phyloP scores from a whole-genome alignment of 176 grass and related monocot species.

The Zizania latifolia region DNA sequence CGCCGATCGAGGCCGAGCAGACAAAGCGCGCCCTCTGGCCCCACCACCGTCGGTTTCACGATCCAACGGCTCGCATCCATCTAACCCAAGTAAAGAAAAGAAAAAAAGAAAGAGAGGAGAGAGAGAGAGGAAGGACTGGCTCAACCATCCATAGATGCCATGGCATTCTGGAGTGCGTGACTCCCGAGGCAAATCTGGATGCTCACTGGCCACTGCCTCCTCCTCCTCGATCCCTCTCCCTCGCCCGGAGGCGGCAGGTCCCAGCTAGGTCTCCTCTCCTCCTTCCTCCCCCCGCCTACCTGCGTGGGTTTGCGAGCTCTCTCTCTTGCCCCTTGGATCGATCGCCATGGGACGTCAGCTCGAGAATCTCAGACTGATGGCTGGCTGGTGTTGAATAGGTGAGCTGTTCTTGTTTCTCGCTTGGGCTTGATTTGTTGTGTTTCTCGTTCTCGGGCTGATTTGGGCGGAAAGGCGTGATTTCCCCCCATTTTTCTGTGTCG shows the following conservation, averaged over 20 bases:
- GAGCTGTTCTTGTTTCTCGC: not conserved
- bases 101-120: not conserved
- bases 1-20: not conserved
- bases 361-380: not conserved
- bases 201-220: not conserved
- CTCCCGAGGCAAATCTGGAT: conserved; percentile 37
- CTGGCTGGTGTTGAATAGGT: conserved; percentile 14
- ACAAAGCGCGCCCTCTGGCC: not conserved
- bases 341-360: not conserved
- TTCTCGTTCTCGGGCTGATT: not conserved
- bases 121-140: not conserved
- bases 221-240: conserved; percentile 23
- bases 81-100: not conserved
- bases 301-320: not conserved
- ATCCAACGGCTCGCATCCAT: not conserved
- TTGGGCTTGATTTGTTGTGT: not conserved
- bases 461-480: not conserved
- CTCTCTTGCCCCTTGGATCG: not conserved
- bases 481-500: not conserved
- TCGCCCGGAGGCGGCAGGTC: too few relatives aligned
- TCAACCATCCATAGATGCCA: not conserved
- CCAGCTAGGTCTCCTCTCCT: not conserved
- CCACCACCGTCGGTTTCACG: not conserved
- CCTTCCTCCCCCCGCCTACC: not conserved
- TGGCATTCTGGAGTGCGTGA: conserved; percentile 5